Conservation (phyloP, 495 filamentous ascomycete genomes). For the Aspergillus sparsus region DNA sequence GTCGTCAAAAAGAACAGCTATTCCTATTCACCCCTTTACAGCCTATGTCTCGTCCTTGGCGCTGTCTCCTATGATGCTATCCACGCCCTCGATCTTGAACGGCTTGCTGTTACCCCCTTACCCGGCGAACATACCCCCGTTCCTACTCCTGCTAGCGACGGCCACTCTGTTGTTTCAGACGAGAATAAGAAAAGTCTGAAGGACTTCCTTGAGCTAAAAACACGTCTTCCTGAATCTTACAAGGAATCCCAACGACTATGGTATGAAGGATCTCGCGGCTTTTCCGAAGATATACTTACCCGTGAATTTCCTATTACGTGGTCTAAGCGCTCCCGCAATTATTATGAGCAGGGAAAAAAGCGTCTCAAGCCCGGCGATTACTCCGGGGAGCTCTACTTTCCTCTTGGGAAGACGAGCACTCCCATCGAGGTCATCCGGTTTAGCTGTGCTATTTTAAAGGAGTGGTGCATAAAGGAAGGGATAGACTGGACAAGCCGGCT, state of each 20-base stretch:
- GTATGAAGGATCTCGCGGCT: conserved; percentile 44
- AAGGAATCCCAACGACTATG: conserved; percentile 47
- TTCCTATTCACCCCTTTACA: conserved; percentile 41
- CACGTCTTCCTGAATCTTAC: conserved; percentile 41
- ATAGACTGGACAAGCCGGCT: conserved; percentile 45
- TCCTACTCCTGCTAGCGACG: conserved; percentile 43
- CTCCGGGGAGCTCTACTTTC: conserved; percentile 44
- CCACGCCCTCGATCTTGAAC: conserved; percentile 48
- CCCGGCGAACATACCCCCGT: conserved; percentile 44
- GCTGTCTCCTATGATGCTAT: conserved; percentile 51
- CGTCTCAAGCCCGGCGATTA: conserved; percentile 43
- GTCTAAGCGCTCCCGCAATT: conserved; percentile 41
- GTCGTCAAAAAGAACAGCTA: conserved; percentile 43
- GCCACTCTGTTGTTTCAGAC: conserved; percentile 33
- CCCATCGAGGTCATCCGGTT: conserved; percentile 52
- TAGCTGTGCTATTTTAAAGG: conserved; percentile 44
- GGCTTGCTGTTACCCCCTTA: conserved; percentile 40
- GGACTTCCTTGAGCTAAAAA: conserved; percentile 44
- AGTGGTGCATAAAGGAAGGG: conserved; percentile 48
- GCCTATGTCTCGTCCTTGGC: conserved; percentile 47
- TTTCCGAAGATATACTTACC: conserved; percentile 46
- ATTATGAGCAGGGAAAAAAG: conserved; percentile 39
- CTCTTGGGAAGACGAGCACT: conserved; percentile 41
- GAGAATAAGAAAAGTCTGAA: conserved; percentile 40
- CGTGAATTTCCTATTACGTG: conserved; percentile 50